phyloP scores from a whole-genome alignment of 2,329 filamentous ascomycete species.

The Colletotrichum eremochloae region DNA sequence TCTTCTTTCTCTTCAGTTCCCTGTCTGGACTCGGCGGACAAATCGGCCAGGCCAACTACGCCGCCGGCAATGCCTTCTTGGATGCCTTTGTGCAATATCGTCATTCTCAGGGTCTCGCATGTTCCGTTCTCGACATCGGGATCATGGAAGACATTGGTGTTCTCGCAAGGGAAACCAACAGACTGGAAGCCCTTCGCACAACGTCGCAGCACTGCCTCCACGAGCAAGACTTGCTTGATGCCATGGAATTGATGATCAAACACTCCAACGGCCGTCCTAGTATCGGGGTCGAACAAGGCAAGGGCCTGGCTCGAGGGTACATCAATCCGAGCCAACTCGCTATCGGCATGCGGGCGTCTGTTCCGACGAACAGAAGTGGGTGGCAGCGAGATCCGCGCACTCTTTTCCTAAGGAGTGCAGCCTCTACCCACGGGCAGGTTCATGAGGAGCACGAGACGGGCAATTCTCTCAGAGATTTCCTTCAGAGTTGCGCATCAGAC shows the following conservation, averaged over 20 bases:
- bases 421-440: conserved; percentile 27
- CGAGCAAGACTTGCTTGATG: conserved; percentile 44
- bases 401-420: conserved; percentile 31
- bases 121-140: conserved; percentile 56
- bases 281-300: not conserved
- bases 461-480: conserved; percentile 13
- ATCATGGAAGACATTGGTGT: conserved; percentile 55
- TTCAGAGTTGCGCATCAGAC: conserved; percentile 8
- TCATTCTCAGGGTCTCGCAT: conserved; percentile 51
- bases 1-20: conserved; percentile 56
- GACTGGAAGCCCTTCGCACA: conserved; percentile 35
- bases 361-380: conserved; percentile 23
- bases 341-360: conserved; percentile 31
- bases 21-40: conserved; percentile 52
- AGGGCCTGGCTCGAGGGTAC: not conserved
- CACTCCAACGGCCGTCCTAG: not conserved
- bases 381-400: conserved; percentile 46
- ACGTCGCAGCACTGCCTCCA: conserved; percentile 40
- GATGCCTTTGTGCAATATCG: conserved; percentile 56
- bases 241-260: conserved; percentile 34
- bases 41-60: conserved; percentile 56
- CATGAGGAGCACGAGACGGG: not conserved
- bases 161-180: conserved; percentile 45
- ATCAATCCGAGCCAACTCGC: conserved; percentile 43
- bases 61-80: conserved; percentile 57